A percentile compares a stretch with the other conserved stretches of the same genome.
Conservation (phyloP, 768 basidiomycete genomes). For the Boletus reticulatus region DNA sequence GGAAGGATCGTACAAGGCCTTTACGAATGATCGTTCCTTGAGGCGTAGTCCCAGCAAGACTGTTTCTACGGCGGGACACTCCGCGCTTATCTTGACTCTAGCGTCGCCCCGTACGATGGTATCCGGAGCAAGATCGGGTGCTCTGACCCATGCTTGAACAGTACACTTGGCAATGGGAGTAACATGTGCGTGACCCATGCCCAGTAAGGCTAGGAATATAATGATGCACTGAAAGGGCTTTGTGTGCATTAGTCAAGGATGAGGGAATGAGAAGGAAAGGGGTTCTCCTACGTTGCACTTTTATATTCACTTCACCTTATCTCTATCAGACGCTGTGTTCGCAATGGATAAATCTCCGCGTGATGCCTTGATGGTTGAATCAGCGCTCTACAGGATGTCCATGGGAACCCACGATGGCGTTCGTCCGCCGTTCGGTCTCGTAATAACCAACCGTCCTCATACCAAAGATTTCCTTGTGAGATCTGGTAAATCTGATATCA, state of each 20-base stretch:
- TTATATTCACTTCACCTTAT: too few relatives aligned
- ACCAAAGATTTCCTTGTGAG: too few relatives aligned
- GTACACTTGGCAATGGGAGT: background rate
- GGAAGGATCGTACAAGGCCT: constrained; percentile 3
- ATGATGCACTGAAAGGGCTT: background rate
- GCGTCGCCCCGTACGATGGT: constrained; percentile 11
- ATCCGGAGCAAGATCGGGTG: constrained; percentile 15
- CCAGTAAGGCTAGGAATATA: background rate
- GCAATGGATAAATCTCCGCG: too few relatives aligned
- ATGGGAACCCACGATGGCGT: too few relatives aligned
- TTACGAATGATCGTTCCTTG: constrained; percentile 21
- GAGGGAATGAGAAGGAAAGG: background rate
- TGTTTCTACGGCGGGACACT: constrained; percentile 5
- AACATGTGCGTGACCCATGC: background rate
- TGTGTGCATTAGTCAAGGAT: background rate
- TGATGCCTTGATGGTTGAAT: too few relatives aligned
- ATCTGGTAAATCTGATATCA: too few relatives aligned
- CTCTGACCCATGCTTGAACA: constrained; percentile 17
- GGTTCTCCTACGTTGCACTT: too few relatives aligned
- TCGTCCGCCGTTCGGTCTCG: too few relatives aligned
- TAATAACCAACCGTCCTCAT: too few relatives aligned
- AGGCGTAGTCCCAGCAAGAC: constrained; percentile 13
- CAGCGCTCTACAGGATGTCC: too few relatives aligned
- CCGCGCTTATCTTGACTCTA: constrained; percentile 15
- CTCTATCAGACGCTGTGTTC: too few relatives aligned